phyloP scores from a whole-genome alignment of 2,329 filamentous ascomycete genomes.

The Cercospora berteroae region DNA sequence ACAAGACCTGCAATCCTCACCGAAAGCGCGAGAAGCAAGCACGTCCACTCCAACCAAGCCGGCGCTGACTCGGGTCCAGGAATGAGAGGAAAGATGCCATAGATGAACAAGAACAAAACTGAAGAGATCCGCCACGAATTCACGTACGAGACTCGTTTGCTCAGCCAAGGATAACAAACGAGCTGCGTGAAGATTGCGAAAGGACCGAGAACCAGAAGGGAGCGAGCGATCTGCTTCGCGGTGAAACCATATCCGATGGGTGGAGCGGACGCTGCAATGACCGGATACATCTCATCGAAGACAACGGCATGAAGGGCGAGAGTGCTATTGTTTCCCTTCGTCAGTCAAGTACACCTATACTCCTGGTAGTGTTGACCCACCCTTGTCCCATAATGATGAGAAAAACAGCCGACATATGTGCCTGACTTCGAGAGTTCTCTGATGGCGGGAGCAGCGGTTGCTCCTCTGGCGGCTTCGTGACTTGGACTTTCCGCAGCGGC shows the following conservation, averaged over 20 bases:
- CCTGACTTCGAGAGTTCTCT: neutral
- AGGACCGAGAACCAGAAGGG: neutral
- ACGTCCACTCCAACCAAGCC: neutral
- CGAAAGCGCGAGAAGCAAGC: neutral
- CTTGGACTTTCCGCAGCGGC: neutral
- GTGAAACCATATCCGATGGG: neutral
- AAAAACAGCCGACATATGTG: neutral
- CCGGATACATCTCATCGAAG: neutral
- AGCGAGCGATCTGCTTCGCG: neutral
- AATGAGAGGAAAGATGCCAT: neutral
- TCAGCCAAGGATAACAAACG: neutral
- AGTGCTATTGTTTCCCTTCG: neutral
- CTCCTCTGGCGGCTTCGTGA: neutral
- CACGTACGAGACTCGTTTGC: neutral
- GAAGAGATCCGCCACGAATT: neutral
- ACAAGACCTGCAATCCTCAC: neutral
- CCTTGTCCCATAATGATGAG: neutral
- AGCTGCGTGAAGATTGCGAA: neutral
- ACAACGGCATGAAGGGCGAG: neutral
- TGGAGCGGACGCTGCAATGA: neutral
- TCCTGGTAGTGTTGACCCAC: neutral
- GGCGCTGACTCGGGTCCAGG: neutral
- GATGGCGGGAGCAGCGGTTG: neutral
- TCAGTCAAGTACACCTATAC: neutral
- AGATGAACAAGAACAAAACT: neutral